Evolutionary conservation across 345 rosid species (phyloP).

Genomic region (Camelina laxa): DNA sequence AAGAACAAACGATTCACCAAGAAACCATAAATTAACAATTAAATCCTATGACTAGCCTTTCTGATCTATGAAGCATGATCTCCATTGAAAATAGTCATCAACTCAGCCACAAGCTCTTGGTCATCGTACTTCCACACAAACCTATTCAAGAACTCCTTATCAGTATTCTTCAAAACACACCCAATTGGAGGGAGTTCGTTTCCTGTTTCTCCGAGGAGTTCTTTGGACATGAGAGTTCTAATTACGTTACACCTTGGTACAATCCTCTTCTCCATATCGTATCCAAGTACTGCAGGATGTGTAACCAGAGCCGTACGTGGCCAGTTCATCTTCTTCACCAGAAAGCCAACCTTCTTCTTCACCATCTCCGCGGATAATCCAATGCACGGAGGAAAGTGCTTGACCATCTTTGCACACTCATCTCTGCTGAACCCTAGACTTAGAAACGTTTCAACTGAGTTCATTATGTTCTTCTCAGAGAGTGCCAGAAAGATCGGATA

Average conservation of each 20-base stretch:
- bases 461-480: slow-evolving; percentile 38
- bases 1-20: background rate
- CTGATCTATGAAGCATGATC: background rate
- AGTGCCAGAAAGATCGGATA: background rate
- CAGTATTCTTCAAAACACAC: background rate
- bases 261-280: slow-evolving; percentile 42
- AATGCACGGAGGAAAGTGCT: background rate
- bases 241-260: slow-evolving; percentile 45
- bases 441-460: slow-evolving; percentile 32
- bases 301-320: background rate
- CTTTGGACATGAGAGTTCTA: background rate
- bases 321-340: slow-evolving; percentile 50
- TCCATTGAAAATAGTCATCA: background rate
- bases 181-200: background rate
- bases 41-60: background rate
- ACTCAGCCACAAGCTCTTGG: slow-evolving; percentile 13
- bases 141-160: background rate
- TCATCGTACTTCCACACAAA: slow-evolving; percentile 1
- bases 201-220: background rate
- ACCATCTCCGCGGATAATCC: background rate
- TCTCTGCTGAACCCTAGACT: slow-evolving; percentile 31
- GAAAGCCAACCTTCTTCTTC: slow-evolving; percentile 26
- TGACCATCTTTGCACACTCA: slow-evolving; percentile 29
- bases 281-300: background rate
- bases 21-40: too few species aligned